Percentiles rank a stretch among this genome's conserved stretches.
Conservation (phyloP, 306 rosid genomes). For the Sindora glabra region DNA sequence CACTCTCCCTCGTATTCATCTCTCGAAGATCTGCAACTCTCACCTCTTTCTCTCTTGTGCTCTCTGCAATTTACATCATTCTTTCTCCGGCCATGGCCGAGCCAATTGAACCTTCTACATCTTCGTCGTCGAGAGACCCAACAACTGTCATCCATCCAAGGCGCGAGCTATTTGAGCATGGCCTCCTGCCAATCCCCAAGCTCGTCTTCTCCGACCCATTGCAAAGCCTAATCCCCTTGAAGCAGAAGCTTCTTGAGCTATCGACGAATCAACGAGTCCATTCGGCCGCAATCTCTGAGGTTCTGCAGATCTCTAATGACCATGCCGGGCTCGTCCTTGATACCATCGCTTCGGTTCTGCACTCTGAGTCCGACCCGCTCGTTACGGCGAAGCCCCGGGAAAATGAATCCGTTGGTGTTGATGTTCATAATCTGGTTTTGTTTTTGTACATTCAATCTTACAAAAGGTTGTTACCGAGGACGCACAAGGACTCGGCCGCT, state of each 20-base stretch:
- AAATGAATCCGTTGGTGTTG: constrained; percentile 49
- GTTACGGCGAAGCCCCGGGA: constrained; percentile 33
- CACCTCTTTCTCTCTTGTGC: neutral
- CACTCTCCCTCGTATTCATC: constrained; percentile 1
- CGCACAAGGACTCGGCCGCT: constrained; percentile 94
- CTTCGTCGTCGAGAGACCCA: constrained; percentile 38
- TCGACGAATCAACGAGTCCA: constrained; percentile 43
- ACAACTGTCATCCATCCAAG: constrained; percentile 60
- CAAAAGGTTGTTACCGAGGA: constrained; percentile 80
- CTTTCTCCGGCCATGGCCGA: constrained; percentile 55
- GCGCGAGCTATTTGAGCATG: constrained; percentile 89
- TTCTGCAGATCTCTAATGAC: constrained; percentile 75
- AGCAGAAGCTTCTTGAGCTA: constrained; percentile 48
- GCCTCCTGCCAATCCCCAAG: constrained; percentile 74
- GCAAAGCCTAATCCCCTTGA: constrained; percentile 76
- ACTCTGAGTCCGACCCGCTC: constrained; percentile 65
- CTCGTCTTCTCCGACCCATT: constrained; percentile 80
- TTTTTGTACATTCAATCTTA: constrained; percentile 92
- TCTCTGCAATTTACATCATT: neutral
- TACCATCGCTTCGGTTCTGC: constrained; percentile 67
- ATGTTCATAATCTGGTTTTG: constrained; percentile 77
- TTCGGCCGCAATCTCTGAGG: constrained; percentile 54
- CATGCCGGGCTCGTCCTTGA: constrained; percentile 77
- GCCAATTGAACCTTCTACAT: constrained; percentile 47
- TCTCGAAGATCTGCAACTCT: constrained; percentile 39